A percentile compares a stretch with the other conserved stretches of the same genome.
These are phyloP conservation scores for Middelhovenomyces tepae DNA, from an alignment of 805 yeast genomes.

Conservation along the genomic window DNA sequence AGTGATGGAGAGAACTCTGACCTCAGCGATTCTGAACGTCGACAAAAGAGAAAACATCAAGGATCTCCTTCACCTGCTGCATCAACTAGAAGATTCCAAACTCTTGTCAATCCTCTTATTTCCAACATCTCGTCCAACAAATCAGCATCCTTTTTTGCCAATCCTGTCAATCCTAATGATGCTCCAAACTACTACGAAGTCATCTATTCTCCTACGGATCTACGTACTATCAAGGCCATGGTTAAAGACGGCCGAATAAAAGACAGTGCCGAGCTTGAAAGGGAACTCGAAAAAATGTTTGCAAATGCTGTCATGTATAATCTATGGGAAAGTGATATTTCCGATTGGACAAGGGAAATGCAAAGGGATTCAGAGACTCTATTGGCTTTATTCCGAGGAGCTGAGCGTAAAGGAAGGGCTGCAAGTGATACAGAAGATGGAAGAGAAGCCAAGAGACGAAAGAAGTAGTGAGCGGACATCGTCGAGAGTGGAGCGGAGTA, in stretches of 20 bases:
- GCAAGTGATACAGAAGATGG: background rate
- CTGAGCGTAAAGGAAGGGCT: conserved; percentile 19
- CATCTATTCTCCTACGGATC: conserved; percentile 56
- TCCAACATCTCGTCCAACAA: conserved; percentile 60
- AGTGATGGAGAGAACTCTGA: conserved; percentile 7
- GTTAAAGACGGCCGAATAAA: conserved; percentile 52
- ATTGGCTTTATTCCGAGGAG: conserved; percentile 45
- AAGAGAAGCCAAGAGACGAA: background rate
- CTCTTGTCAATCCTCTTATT: conserved; percentile 51
- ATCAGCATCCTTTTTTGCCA: conserved; percentile 63
- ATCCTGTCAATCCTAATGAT: conserved; percentile 56
- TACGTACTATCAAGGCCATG: conserved; percentile 50
- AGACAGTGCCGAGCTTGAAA: conserved; percentile 44
- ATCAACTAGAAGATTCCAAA: conserved; percentile 46
- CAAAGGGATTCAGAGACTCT: conserved; percentile 53
- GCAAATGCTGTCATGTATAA: conserved; percentile 82
- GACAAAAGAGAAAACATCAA: conserved; percentile 3
- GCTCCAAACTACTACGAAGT: conserved; percentile 63
- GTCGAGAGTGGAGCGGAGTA: too few species aligned
- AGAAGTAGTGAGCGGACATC: too few species aligned
- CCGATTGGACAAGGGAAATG: conserved; percentile 59
- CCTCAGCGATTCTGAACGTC: conserved; percentile 3
- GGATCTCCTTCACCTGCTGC: conserved; percentile 8
- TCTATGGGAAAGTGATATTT: conserved; percentile 52
- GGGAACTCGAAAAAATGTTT: conserved; percentile 67